Evolutionary conservation across 345 rosid species (phyloP), one percentile per base, ranked within the genome.

Genomic region (Balakata baccata): DNA sequence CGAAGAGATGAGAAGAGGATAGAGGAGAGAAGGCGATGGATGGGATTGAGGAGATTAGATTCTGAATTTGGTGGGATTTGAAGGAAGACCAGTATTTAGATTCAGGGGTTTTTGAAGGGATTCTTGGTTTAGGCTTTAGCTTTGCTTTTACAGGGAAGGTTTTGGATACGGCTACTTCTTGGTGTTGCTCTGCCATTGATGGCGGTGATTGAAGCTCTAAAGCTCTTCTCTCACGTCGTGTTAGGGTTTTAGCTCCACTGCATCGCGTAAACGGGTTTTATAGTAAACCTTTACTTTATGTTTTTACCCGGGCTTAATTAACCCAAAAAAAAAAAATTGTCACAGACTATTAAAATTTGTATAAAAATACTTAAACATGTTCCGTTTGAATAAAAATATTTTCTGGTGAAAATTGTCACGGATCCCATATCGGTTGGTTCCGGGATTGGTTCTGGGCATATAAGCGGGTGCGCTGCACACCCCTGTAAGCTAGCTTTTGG

Each of bases 61-160:
- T 80, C 2, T 85, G 77, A 80, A 88, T 64, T 58, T 84, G 77
- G 23, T 80, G 86, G 73, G 87, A 81, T 80, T 92, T 92, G 89
- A 90, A 92, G 70, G 99, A 92, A 60, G 97, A 84, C 96, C 96
- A 90, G 80, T 89, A 89, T 71, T 89, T 86, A 4, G 97, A 92
- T 64, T 95, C 98, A 5, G 92, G 86, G 51, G 93, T 84, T 74
- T 88, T 90, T 0, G 93, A 81, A 10, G 83, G 78, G 11, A 85
- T 79, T 74, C 85, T 85, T 9, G 93, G 22, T 78, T 79, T 86
- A 4, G 97, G 78, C 73, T 88, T 86, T 16, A 87, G 81, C 81
- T 94, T 94, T 0, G 98, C 91, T 64, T 87, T 94, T 12, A 88
- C 79, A 0, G 87, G 86, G 80, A 88, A 90, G 69, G 23, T 68